These are phyloP conservation scores for Nematocida minor DNA, from an alignment of 371 early-diverging fungal species.

Conservation along the genomic window DNA sequence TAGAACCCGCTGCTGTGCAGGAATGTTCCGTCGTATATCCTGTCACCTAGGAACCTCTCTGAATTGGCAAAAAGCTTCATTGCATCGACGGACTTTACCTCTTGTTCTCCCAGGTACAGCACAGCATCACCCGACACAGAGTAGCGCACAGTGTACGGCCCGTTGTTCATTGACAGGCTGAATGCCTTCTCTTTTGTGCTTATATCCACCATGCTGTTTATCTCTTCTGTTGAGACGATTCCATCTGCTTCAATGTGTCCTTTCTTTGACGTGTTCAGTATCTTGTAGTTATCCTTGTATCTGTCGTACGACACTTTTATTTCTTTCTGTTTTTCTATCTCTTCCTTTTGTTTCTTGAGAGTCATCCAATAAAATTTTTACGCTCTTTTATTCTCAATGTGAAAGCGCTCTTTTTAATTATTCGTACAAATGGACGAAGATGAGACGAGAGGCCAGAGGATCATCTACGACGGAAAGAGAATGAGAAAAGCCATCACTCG, in stretches of 20 bases:
- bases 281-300: constrained; percentile 33
- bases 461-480: constrained; percentile 70
- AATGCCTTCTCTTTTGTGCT: constrained; percentile 75
- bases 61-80: constrained; percentile 72
- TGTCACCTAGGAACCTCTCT: constrained; percentile 79
- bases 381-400: background rate
- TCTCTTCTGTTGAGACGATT: constrained; percentile 75
- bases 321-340: constrained; percentile 43
- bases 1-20: constrained; percentile 88
- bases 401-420: no score
- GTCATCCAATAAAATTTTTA: constrained; percentile 43
- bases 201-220: constrained; percentile 72
- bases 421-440: constrained; percentile 43
- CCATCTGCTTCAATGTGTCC: constrained; percentile 69
- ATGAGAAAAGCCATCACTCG: constrained; percentile 86
- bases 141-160: constrained; percentile 78
- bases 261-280: constrained; percentile 48
- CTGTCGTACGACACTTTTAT: constrained; percentile 20
- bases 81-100: constrained; percentile 88
- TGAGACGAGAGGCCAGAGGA: constrained; percentile 5
- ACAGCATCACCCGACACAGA: constrained; percentile 72
- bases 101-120: constrained; percentile 72
- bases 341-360: constrained; percentile 42
- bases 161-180: constrained; percentile 73
- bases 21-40: constrained; percentile 73